A percentile compares a stretch with the other conserved stretches of the same genome.
Conservation (phyloP, 441 rosid species). For the Biscutella auriculata region DNA sequence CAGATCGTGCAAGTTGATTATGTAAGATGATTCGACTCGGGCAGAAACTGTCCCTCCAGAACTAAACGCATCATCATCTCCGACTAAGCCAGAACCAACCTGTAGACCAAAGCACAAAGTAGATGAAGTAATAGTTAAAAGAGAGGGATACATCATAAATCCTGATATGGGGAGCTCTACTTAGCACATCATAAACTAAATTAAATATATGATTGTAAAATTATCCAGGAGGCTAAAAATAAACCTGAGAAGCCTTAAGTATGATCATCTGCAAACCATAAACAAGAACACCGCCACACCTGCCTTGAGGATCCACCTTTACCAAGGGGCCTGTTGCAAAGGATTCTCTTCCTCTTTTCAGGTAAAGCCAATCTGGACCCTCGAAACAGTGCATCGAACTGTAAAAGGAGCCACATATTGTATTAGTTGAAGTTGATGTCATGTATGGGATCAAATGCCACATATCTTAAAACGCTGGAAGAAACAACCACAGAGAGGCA, state of each 20-base stretch:
- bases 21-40: conserved; percentile 76
- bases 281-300: conserved; percentile 89
- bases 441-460: neutral
- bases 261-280: conserved; percentile 93
- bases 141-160: neutral
- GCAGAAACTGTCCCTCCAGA: conserved; percentile 64
- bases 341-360: conserved; percentile 90
- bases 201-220: neutral
- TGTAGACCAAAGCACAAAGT: conserved; percentile 23
- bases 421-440: neutral
- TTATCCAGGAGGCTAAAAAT: neutral
- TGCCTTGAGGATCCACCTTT: conserved; percentile 96
- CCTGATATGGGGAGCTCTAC: neutral
- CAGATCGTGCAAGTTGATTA: conserved; percentile 74
- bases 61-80: conserved; percentile 71
- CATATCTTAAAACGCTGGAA: neutral
- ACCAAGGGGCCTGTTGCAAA: conserved; percentile 79
- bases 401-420: conserved; percentile 25
- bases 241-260: conserved; percentile 92
- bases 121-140: neutral
- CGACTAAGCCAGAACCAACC: conserved; percentile 85
- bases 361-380: conserved; percentile 88
- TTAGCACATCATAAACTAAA: neutral
- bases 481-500: neutral
- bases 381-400: conserved; percentile 99